phyloP scores from a whole-genome alignment of 495 filamentous ascomycete genomes.

The Lepraria neglecta region DNA sequence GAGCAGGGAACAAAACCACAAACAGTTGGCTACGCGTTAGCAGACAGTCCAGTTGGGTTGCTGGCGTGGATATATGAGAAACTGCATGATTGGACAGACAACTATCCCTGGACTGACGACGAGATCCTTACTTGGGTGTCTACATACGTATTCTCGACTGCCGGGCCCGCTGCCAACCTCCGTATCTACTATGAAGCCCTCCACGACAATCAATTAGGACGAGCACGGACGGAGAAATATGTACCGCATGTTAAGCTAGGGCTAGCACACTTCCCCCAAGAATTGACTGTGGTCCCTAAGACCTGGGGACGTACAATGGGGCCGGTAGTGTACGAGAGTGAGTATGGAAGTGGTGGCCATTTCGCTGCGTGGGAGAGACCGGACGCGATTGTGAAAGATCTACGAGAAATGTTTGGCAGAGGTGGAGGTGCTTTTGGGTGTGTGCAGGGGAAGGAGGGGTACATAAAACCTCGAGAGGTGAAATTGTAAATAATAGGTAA shows the following conservation, averaged over 20 bases:
- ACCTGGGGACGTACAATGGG: conserved; percentile 49
- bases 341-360: conserved; percentile 52
- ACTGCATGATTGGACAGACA: conserved; percentile 60
- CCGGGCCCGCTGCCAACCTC: conserved; percentile 50
- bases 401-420: conserved; percentile 50
- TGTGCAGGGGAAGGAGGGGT: conserved; percentile 33
- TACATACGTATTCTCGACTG: conserved; percentile 54
- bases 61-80: conserved; percentile 68
- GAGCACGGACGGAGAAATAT: conserved; percentile 27
- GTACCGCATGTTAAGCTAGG: conserved; percentile 48
- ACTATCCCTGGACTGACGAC: conserved; percentile 61
- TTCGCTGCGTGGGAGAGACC: conserved; percentile 57
- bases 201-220: conserved; percentile 26
- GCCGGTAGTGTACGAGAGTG: conserved; percentile 47
- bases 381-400: conserved; percentile 45
- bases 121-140: conserved; percentile 60
- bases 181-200: conserved; percentile 56
- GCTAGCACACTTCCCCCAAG: conserved; percentile 46
- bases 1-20: conserved; percentile 57
- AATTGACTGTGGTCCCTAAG: conserved; percentile 45
- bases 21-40: conserved; percentile 52
- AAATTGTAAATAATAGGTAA: background rate
- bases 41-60: conserved; percentile 55
- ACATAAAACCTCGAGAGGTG: conserved; percentile 14
- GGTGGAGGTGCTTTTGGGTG: conserved; percentile 35